Evolutionary conservation across 805 yeast species (phyloP).

Genomic region (Yamadazyma sp.): DNA sequence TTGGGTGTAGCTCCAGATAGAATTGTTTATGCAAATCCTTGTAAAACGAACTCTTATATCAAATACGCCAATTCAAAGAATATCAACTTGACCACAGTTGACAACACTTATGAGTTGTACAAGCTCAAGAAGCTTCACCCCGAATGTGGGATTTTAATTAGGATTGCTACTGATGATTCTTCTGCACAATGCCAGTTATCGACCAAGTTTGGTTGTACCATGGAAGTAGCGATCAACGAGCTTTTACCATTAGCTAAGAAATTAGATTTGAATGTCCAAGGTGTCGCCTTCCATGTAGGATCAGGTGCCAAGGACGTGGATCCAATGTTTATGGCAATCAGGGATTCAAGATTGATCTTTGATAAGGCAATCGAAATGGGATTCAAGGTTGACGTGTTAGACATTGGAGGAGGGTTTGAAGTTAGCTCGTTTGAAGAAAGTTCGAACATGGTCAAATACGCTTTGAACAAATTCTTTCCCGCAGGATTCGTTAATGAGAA

Average conservation of each 20-base stretch:
- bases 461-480: constrained; percentile 65
- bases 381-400: constrained; percentile 55
- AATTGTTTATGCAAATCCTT: constrained; percentile 90
- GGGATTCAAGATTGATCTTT: constrained; percentile 69
- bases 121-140: constrained; percentile 73
- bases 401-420: constrained; percentile 93
- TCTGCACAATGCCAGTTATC: constrained; percentile 83
- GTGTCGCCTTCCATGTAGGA: constrained; percentile 95
- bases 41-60: constrained; percentile 82
- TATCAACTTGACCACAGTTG: constrained; percentile 81
- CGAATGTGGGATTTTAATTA: constrained; percentile 63
- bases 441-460: constrained; percentile 53
- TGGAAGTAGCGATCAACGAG: constrained; percentile 48
- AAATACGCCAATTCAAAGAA: constrained; percentile 60
- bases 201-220: constrained; percentile 83
- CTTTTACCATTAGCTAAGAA: constrained; percentile 62
- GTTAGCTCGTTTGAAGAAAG: constrained; percentile 59
- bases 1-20: constrained; percentile 64
- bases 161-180: constrained; percentile 88
- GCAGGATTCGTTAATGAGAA: constrained; percentile 22
- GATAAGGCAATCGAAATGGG: constrained; percentile 46
- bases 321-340: constrained; percentile 67
- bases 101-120: constrained; percentile 78
- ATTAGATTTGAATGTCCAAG: constrained; percentile 64
- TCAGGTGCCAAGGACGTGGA: constrained; percentile 81